phyloP scores from a whole-genome alignment of 495 filamentous ascomycete genomes.

The Penicillium manginii region DNA sequence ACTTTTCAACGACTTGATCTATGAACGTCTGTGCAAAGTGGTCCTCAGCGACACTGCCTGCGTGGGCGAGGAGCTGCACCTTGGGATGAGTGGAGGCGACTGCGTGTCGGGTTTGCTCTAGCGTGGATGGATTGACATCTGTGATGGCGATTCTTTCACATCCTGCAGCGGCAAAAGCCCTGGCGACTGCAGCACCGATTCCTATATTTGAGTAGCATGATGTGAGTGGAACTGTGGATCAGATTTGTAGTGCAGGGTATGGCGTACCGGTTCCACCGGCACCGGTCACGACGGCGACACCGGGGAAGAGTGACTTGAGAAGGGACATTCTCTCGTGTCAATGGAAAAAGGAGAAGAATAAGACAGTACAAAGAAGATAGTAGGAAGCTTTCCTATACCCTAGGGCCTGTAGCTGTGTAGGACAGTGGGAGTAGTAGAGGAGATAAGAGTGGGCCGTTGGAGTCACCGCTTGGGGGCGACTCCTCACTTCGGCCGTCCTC shows the following conservation, averaged over 20 bases:
- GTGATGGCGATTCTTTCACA: constrained; percentile 53
- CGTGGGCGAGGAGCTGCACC: constrained; percentile 29
- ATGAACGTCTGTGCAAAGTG: constrained; percentile 46
- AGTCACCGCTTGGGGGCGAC: constrained; percentile 27
- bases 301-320: constrained; percentile 26
- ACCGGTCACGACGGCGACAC: constrained; percentile 37
- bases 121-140: constrained; percentile 45
- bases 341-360: neutral
- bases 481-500: constrained; percentile 8
- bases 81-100: constrained; percentile 37
- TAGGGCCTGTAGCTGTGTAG: too few relatives aligned
- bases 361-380: neutral
- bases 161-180: constrained; percentile 53
- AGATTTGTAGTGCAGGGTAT: neutral
- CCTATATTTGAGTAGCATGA: constrained; percentile 31
- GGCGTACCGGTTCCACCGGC: constrained; percentile 34
- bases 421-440: neutral
- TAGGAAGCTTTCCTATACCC: too few relatives aligned
- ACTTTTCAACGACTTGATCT: constrained; percentile 28
- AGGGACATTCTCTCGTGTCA: neutral
- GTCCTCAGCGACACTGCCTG: constrained; percentile 49
- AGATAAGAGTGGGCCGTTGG: constrained; percentile 20
- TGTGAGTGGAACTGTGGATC: constrained; percentile 2
- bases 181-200: constrained; percentile 57
- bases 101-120: constrained; percentile 36